Conservation (phyloP, 2,329 filamentous ascomycete genomes). For the Dendryphion nanum region DNA sequence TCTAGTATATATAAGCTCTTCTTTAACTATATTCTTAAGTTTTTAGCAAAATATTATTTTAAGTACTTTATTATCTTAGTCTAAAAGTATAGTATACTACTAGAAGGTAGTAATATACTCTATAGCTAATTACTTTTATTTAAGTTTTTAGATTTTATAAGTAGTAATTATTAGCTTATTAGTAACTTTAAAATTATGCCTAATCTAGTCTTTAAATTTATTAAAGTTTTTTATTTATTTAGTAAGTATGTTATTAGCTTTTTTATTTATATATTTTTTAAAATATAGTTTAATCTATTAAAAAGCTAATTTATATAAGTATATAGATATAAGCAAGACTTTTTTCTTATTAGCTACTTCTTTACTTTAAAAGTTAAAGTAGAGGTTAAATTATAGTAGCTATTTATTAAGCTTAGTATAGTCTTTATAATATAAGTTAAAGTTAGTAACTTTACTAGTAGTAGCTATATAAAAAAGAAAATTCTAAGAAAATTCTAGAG, state of each 20-base stretch:
- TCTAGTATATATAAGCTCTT: no score
- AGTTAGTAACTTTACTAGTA: not conserved
- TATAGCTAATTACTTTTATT: not conserved
- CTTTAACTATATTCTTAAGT: no score
- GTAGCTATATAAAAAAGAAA: no score
- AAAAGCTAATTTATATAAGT: not conserved
- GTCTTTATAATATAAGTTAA: not conserved
- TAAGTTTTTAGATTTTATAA: not conserved
- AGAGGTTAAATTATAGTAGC: not conserved
- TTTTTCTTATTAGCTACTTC: not conserved
- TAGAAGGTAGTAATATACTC: not conserved
- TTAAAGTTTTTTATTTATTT: no score
- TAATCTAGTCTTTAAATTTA: not conserved
- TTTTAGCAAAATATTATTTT: no score
- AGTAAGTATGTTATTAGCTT: not conserved
- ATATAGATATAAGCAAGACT: not conserved
- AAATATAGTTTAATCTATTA: not conserved
- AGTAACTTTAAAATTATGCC: not conserved
- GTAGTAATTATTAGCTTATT: not conserved
- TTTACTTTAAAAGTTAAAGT: not conserved
- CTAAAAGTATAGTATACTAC: not conserved
- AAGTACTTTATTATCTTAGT: not conserved
- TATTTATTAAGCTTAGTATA: not conserved
- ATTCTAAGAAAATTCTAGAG: no score
- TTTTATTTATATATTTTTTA: not conserved